A percentile compares a stretch with the other conserved stretches of the same genome.
phyloP scores from a whole-genome alignment of 2,329 filamentous ascomycete genomes.

The Stenocarpella maydis region DNA sequence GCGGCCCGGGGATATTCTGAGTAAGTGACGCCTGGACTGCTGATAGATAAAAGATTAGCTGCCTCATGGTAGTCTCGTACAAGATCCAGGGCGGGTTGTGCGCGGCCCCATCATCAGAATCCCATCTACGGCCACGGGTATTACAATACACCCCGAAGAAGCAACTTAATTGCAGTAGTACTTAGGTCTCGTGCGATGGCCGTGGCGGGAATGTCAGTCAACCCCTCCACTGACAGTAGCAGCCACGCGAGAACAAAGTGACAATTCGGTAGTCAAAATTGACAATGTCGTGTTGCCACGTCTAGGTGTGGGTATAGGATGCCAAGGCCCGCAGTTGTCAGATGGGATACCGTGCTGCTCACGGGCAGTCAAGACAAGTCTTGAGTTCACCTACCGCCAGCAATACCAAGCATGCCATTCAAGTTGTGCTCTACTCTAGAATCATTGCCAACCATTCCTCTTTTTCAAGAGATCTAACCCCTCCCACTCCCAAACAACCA shows the following conservation, averaged over 20 bases:
- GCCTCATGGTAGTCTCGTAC: background rate
- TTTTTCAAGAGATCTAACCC: too few species aligned
- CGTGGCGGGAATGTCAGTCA: too few species aligned
- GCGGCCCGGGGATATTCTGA: too few species aligned
- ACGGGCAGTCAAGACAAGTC: too few species aligned
- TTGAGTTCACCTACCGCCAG: rapidly evolving
- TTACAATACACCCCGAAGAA: too few species aligned
- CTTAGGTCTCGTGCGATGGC: background rate
- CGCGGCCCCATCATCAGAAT: background rate
- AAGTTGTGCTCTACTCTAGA: background rate
- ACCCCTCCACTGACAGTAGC: too few species aligned
- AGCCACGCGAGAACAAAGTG: too few species aligned
- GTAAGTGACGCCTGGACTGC: background rate
- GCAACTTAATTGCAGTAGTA: background rate
- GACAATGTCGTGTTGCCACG: too few species aligned
- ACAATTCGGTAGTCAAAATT: too few species aligned
- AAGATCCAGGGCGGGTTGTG: background rate
- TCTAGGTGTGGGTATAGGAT: too few species aligned
- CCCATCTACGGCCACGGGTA: background rate
- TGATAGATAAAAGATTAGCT: background rate
- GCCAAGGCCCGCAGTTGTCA: background rate
- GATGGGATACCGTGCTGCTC: background rate
- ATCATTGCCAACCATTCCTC: slow-evolving; percentile 1
- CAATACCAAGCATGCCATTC: background rate
- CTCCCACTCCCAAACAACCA: background rate